Evolutionary conservation across 257 asterid species (phyloP), one percentile per base, ranked within the genome.

Genomic region (Solanum habrochaites): DNA sequence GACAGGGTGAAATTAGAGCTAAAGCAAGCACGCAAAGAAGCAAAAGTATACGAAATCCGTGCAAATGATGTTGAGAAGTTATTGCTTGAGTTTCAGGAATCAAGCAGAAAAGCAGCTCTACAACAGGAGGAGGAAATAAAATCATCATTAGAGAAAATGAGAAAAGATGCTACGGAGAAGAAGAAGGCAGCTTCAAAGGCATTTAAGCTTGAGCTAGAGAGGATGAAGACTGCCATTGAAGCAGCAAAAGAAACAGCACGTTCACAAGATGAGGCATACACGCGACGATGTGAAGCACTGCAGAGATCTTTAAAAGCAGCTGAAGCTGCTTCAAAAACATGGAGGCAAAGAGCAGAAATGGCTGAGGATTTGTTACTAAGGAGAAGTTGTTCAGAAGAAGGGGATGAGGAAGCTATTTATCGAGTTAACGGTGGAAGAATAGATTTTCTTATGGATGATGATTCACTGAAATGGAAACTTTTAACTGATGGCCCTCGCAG

Each of bases 401-500:
- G 77, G 72, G 83, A 85, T 43, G 90, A 90, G 52, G 87, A 81
- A 85, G 88, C 88, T 37, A 14, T 86, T 75, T 90, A 89, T 86
- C 52, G 47, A 75, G 91, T 86, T 83, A 90, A 89, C 85, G 92
- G 92, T 75, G 92, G 92, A 40, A 89, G 92, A 11, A 56, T 90
- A 69, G 91, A 89, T 72, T 87, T 89, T 75, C 90, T 90, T 86
- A 83, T 89, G 89, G 87, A 85, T 83, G 89, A 67, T 56, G 89
- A 90, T 87, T 89, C 91, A 87, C 91, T 87, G 66, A 90, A 90
- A 73, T 89, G 92, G 92, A 90, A 85, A 90, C 90, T 90, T 13
- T 85, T 90, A 70, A 89, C 88, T 70, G 90, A 89, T 85, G 91
- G 92, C 83, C 92, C 92, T 83, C 91, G 92, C 80, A 89, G 91